These are phyloP conservation scores for Aspergillus bridgeri DNA, from an alignment of 495 filamentous ascomycete genomes.

Conservation along the genomic window DNA sequence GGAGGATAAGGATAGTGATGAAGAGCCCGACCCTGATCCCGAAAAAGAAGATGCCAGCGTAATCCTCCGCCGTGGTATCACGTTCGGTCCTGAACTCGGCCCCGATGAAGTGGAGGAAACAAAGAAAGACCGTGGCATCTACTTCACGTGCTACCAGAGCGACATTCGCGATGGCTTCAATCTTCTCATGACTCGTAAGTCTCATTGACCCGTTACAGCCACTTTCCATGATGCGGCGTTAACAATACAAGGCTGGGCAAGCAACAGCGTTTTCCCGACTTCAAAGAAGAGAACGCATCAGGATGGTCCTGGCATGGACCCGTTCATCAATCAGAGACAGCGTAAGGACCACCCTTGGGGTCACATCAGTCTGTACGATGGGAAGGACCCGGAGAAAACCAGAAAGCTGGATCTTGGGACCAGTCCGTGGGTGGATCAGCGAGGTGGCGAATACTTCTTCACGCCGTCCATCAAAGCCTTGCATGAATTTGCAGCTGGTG, in stretches of 20 bases:
- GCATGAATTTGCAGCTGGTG: not conserved
- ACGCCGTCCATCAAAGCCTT: conserved; percentile 21
- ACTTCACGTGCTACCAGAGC: conserved; percentile 43
- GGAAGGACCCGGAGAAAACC: no score
- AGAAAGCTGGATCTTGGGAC: no score
- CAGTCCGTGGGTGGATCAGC: conserved; percentile 20
- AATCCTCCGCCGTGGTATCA: conserved; percentile 32
- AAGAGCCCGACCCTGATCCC: no score
- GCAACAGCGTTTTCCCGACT: no score
- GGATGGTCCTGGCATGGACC: no score
- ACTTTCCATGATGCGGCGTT: no score
- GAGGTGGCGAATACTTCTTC: conserved; percentile 31
- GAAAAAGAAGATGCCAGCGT: conserved; percentile 12
- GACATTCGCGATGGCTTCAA: conserved; percentile 34
- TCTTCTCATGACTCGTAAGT: conserved; percentile 17
- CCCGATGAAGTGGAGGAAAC: conserved; percentile 9
- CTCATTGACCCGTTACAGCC: not conserved
- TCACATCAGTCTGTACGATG: conserved; percentile 7
- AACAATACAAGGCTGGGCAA: no score
- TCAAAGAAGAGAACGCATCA: no score
- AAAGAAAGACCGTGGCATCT: conserved; percentile 31
- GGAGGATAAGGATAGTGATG: no score
- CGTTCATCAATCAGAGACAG: no score
- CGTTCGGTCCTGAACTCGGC: conserved; percentile 24
- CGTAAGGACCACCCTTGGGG: no score